Evolutionary conservation across 768 basidiomycete species (phyloP), one percentile per base, ranked within the genome.

Genomic region (Agrocybe pediades): DNA sequence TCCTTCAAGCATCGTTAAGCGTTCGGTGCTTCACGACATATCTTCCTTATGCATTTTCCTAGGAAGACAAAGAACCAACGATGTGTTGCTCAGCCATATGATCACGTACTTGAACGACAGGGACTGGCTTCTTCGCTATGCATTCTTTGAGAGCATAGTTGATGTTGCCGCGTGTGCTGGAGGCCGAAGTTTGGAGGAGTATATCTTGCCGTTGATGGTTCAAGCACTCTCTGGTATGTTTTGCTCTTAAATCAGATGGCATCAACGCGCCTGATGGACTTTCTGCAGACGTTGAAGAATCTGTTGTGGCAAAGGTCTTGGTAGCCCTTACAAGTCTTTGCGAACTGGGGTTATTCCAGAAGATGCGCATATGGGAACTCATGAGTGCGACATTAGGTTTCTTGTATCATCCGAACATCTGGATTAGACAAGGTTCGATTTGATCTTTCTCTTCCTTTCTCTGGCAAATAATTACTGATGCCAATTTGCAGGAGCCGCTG

Each of bases 281-380:
- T 15, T 0, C 3, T 65, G n/a, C n/a, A 96, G 97, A 99, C 66
- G 88, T 93, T 6, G 97, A 99, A 68, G 96, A 98, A 67, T 89
- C 84, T 11, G 96, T 98, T 2, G 89, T 97, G 6, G 91, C 92
- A 0, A 87, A 89, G 59, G 97, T 98, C 0, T 74, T 99, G n/a
- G 78, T 81, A 0, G 85, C 95, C 2, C 75, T 98, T 52, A 92
- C 92, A 0, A 93, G 88, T 62, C 79, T 98, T 15, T 92, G 92
- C 57, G 92, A 95, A 65, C 79, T 97, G 7, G 91, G 92, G 0
- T 71, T 98, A 2, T 91, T 98, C 70, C 87, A 90, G 69, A 94
- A 93, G 70, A 91, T 92, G 85, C 83, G 90, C n/a, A 86, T 97
- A 53, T 98, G 97, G 95, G 97, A 98, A 61, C 76, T 98, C 29